Base-by-base conservation (phyloP, 2,329 filamentous ascomycete species). In the Atkinsonella hypoxylon region DNA sequence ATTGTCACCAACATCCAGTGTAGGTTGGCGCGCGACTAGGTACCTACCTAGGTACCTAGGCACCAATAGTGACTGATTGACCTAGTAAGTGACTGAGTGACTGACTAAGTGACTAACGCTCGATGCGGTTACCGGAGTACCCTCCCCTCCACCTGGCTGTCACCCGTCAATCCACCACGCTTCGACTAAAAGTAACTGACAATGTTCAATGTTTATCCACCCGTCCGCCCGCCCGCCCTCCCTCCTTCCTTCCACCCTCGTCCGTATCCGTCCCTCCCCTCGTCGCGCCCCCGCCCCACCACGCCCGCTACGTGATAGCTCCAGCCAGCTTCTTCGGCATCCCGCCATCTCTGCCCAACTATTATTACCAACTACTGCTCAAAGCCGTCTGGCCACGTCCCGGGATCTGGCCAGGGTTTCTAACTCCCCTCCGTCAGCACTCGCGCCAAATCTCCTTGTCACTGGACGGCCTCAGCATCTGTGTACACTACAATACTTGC, bases 301-400 rank as follows among this genome's bases (percentile, higher is more conserved):
- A 10, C 42, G n/a, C 47, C 49, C 36, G 20, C 49, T 42, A 17
- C n/a, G n/a, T 39, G 46, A 50, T 22, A 50, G 47, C 50, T 52
- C 50, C 45, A 51, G 40, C 9, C 10, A 45, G 40, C 42, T 43
- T 49, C 41, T 34, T 49, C 41, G 48, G 48, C 48, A 49, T 49
- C 45, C 32, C 26, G 45, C 20, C n/a, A 42, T 51, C 50, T 44
- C 52, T 55, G 51, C 56, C 57, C 56, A 58, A 55, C 56, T 53
- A 52, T 47, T 51, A 47, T 48, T 51, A 26, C n/a, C n/a, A 26
- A 26, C 57, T 52, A 52, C 48, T 51, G 49, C 50, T 53, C 48
- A 48, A 38, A n/a, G 40, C 41, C 45, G 50, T 48, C 49, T 55
- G 45, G 47, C 49, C 40, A 43, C 47, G 40, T 31, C 36, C 48